Evolutionary conservation across 768 basidiomycete species (phyloP), one percentile per base, ranked within the genome.

Genomic region (Phlegmacium glaucopus): DNA sequence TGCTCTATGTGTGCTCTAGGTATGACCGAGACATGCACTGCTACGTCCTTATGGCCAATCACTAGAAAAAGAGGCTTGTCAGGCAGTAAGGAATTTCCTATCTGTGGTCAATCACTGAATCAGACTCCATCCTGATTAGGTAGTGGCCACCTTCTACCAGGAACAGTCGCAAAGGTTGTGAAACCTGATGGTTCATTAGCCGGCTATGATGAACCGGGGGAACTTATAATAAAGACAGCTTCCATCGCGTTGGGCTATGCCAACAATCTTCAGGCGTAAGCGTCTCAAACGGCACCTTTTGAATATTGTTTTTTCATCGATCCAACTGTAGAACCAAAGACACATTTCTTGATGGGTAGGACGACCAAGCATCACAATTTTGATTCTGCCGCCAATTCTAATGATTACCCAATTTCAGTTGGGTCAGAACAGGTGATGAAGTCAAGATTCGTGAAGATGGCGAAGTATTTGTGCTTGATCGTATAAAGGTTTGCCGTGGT

Each of bases 361-460:
- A n/a, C n/a, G n/a, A n/a, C n/a, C 56, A 48, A 25, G 35, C 4
- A 45, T 26, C 37, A 6, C 12, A 27, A 3, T 18, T 10, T 29
- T 16, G n/a, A n/a, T n/a, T 25, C 35, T 48, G 4, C 57, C 28
- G 25, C 37, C 47, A n/a, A 52, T 22, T 11, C 8, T 30, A 10
- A 22, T 48, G n/a, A 13, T 6, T 32, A 6, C 17, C 4, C 28
- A 17, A 27, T 6, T 36, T 1, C 28, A 83, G 84, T 30, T 88
- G 83, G 85, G 69, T 87, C 3, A 72, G 70, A 43, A 87, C 86
- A 0, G 87, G 85, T 1, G 85, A 87, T 53, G 79, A 84, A 58
- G 84, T 76, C 4, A 62, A 67, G 44, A 74, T 87, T 42, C 70
- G 74, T 43, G 60, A 71, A 55, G 73, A 82, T 47, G 70, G 72